These are phyloP conservation scores for Cairneyella variabilis DNA, from an alignment of 495 filamentous ascomycete species.

Conservation along the genomic window DNA sequence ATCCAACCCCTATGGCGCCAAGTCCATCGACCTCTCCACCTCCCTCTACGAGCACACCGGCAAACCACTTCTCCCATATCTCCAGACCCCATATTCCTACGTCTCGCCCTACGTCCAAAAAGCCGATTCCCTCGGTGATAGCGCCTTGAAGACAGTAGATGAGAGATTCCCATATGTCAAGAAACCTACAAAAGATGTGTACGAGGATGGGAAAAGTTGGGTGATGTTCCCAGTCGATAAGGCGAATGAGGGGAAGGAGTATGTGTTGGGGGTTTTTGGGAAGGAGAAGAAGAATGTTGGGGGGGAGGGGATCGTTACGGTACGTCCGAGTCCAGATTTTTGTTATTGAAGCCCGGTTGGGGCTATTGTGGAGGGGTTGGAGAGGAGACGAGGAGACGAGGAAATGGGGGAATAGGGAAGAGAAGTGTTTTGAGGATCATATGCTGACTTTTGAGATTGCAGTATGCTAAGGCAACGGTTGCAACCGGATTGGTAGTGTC, in stretches of 20 bases:
- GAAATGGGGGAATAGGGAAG: too few species aligned
- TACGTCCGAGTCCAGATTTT: too few species aligned
- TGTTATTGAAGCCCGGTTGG: too few species aligned
- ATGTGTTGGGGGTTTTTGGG: constrained; percentile 68
- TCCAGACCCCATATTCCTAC: constrained; percentile 70
- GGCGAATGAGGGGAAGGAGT: constrained; percentile 65
- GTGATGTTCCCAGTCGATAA: constrained; percentile 64
- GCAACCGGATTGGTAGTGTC: constrained; percentile 70
- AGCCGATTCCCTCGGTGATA: constrained; percentile 76
- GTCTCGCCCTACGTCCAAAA: constrained; percentile 78
- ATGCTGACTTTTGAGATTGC: too few species aligned
- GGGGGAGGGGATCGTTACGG: constrained; percentile 61
- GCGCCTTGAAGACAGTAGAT: constrained; percentile 71
- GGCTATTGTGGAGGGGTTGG: too few species aligned
- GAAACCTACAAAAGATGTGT: constrained; percentile 77
- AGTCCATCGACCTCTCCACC: constrained; percentile 68
- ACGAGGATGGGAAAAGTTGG: constrained; percentile 58
- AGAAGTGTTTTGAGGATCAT: too few species aligned
- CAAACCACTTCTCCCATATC: constrained; percentile 72
- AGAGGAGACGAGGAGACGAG: too few species aligned
- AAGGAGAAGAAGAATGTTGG: constrained; percentile 74
- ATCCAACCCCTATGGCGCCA: constrained; percentile 72
- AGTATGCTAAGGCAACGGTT: constrained; percentile 70
- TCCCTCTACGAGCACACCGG: constrained; percentile 62
- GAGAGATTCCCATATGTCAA: constrained; percentile 79